phyloP scores from a whole-genome alignment of 768 basidiomycete genomes.

The Strobilomyces confusus region DNA sequence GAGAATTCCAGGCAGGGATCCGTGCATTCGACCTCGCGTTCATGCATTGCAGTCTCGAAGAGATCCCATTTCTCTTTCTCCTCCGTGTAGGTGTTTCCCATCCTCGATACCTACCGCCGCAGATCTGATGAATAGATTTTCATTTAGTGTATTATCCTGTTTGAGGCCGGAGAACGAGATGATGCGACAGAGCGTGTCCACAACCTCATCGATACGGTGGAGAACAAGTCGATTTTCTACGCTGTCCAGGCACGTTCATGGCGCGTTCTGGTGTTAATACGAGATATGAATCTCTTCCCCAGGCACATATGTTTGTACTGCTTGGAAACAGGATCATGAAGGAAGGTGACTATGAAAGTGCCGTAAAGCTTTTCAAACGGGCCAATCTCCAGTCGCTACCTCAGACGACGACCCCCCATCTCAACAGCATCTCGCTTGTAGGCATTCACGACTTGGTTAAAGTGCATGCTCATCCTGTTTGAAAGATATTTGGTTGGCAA shows the following conservation, averaged over 20 bases:
- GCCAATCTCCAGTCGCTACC: background rate
- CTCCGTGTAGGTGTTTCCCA: conserved; percentile 8
- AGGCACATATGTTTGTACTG: conserved; percentile 16
- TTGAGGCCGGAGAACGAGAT: conserved; percentile 7
- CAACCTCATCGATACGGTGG: conserved; percentile 9
- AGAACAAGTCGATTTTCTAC: conserved; percentile 7
- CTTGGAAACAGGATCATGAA: conserved; percentile 6
- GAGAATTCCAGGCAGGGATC: conserved; percentile 6
- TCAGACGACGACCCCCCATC: background rate
- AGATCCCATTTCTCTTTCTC: conserved; percentile 10
- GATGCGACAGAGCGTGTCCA: conserved; percentile 13
- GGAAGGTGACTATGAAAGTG: conserved; percentile 9
- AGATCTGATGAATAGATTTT: background rate
- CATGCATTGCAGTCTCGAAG: conserved; percentile 3
- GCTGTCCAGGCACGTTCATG: conserved; percentile 7
- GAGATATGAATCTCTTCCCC: background rate
- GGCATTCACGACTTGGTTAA: background rate
- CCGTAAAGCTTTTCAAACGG: conserved; percentile 10
- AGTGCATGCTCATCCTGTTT: background rate
- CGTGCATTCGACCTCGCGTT: conserved; percentile 16
- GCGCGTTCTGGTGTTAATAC: background rate
- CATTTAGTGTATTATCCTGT: conserved; percentile 10
- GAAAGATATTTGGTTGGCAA: conserved; percentile 16
- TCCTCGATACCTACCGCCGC: background rate
- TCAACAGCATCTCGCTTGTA: conserved; percentile 15